phyloP scores from a whole-genome alignment of 2,329 filamentous ascomycete species.

The Talaromyces sp. region DNA sequence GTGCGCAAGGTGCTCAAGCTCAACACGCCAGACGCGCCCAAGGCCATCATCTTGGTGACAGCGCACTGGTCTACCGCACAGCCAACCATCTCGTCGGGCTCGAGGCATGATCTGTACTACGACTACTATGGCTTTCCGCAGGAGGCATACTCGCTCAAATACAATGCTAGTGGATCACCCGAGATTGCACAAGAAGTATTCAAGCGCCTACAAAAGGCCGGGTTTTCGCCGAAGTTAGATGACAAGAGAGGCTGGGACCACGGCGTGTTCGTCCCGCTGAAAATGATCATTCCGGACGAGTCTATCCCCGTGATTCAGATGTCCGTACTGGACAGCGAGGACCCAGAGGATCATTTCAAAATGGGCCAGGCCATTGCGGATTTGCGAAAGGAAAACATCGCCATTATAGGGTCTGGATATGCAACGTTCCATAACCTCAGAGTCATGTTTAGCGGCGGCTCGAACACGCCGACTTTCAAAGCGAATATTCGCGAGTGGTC shows the following conservation, averaged over 20 bases:
- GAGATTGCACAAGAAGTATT: slow-evolving; percentile 8
- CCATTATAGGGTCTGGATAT: slow-evolving; percentile 10
- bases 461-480: neutral
- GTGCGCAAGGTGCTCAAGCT: slow-evolving; percentile 7
- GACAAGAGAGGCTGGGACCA: slow-evolving; percentile 12
- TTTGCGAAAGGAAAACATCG: slow-evolving; percentile 11
- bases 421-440: slow-evolving; percentile 11
- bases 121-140: slow-evolving; percentile 12
- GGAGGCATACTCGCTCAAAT: slow-evolving; percentile 11
- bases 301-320: slow-evolving; percentile 11
- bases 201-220: slow-evolving; percentile 6
- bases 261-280: slow-evolving; percentile 12
- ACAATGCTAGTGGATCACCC: slow-evolving; percentile 8
- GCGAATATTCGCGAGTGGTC: slow-evolving; percentile 9
- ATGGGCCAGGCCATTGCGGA: slow-evolving; percentile 9
- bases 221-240: slow-evolving; percentile 7
- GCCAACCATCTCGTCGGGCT: slow-evolving; percentile 8
- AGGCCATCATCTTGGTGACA: slow-evolving; percentile 12
- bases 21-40: slow-evolving; percentile 5
- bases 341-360: slow-evolving; percentile 7
- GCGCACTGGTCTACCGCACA: slow-evolving; percentile 12
- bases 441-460: slow-evolving; percentile 2
- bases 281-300: slow-evolving; percentile 5
- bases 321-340: slow-evolving; percentile 11
- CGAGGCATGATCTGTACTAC: slow-evolving; percentile 11